Evolutionary conservation across 208 protist species (phyloP), one percentile per base, ranked within the genome.

Genomic region (Acanthamoeba healyi): DNA sequence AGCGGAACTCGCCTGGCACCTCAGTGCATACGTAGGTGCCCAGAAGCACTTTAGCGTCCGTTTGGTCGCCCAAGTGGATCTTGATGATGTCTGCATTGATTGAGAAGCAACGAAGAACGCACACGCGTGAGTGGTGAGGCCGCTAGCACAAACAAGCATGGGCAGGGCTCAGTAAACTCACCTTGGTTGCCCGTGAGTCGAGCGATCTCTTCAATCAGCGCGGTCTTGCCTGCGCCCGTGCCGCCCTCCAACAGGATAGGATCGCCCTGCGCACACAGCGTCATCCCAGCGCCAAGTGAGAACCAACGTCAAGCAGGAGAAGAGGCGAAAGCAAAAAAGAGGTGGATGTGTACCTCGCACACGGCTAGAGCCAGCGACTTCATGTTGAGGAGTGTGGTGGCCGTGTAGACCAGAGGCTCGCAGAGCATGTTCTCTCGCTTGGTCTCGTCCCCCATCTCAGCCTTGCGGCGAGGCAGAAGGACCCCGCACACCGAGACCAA

Each of bases 21-120:
- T 99, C 98, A 0, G 98, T 99, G n/a, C 99, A 99, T 54, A 99
- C 98, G 95, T 99, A 99, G 12, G 99, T 99, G 32, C 99, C 99
- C 4, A 99, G 94, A 10, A 99, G 96, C 49, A 99, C 98, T 93
- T 99, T 99, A 72, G 98, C 98, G 96, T 99, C 99, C 77, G 99
- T 99, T 19, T 99, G 99, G 95, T 99, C 99, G 95, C 99, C 99
- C 12, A 99, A 94, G 93, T 98, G 97, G 22, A 98, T 95, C 44
- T 94, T 96, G 14, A 98, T 96, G 0, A 98, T 74, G 63, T 94
- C 74, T 94, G 65, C 26, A 29, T n/a, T n/a, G n/a, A n/a, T n/a
- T n/a, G n/a, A n/a, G n/a, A n/a, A n/a, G n/a, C n/a, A n/a, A n/a
- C n/a, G n/a, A n/a, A n/a, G n/a, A n/a, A n/a, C n/a, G n/a, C n/a